phyloP scores from a whole-genome alignment of 352 stramenopile genomes.

The Saprolegnia diclina region DNA sequence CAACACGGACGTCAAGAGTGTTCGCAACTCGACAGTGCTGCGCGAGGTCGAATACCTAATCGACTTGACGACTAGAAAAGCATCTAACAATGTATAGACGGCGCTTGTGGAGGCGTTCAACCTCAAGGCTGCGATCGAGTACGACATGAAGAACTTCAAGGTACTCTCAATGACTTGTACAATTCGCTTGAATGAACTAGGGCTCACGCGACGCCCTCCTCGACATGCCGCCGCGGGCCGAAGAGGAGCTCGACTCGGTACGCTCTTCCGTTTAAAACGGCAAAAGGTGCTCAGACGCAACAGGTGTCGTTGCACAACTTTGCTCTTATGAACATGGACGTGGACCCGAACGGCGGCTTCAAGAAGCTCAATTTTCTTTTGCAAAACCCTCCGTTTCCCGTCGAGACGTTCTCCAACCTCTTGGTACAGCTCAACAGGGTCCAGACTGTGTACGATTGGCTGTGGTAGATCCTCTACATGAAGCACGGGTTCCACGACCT shows the following conservation, averaged over 20 bases:
- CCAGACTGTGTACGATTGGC: not conserved
- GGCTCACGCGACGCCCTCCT: constrained; percentile 76
- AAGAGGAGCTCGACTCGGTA: constrained; percentile 93
- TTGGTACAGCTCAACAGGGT: constrained; percentile 36
- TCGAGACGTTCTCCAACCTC: constrained; percentile 95
- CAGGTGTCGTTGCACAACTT: constrained; percentile 82
- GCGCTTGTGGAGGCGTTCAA: constrained; percentile 94
- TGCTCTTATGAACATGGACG: constrained; percentile 92
- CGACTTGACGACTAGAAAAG: not conserved
- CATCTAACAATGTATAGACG: constrained; percentile 34
- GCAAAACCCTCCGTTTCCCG: constrained; percentile 89
- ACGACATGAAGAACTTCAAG: constrained; percentile 91
- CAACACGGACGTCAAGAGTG: constrained; percentile 81
- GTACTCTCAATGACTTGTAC: constrained; percentile 7
- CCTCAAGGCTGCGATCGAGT: constrained; percentile 94
- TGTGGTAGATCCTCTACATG: constrained; percentile 77
- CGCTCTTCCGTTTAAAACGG: constrained; percentile 54
- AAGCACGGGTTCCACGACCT: constrained; percentile 94
- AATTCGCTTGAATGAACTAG: not conserved
- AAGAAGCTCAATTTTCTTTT: constrained; percentile 96
- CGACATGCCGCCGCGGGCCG: constrained; percentile 88
- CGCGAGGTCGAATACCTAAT: constrained; percentile 39
- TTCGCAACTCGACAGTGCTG: constrained; percentile 90
- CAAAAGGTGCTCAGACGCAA: constrained; percentile 55
- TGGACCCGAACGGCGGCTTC: constrained; percentile 89